Base-by-base conservation (phyloP, 163 green algal genomes). In the Scenedesmus sp. region DNA sequence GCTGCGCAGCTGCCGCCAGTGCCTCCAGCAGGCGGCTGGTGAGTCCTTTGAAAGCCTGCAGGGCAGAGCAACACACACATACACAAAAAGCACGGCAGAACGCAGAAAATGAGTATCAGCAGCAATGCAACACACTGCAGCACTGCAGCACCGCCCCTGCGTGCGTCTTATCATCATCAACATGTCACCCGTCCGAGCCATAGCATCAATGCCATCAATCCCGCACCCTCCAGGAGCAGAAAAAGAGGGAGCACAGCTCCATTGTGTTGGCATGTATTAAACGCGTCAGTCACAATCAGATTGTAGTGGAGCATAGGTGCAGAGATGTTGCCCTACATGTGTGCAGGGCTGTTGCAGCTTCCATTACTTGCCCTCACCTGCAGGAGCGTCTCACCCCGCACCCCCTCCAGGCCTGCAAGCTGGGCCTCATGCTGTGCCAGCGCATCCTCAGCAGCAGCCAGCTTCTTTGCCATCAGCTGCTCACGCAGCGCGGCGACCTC, bases 381-480 rank as follows among this genome's bases (percentile, higher is more conserved):
- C 33, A 89, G 37, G 12, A 89, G 65, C 35, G 61, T 37, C 37
- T 78, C 85, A 9, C 68, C 44, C 12, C 85, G 72, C 15, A 44
- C 85, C 35, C 22, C 43, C 68, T 83, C 10, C 44, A 89, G 68
- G 3, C 46, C 33, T 5, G 12, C 51, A 6, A 83, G 70, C 30
- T 46, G 26, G 3, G 35, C 43, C 40, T 89, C 85, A 6, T 89
- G 85, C 30, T 81, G 43, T 3, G 26, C 51, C 20, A 33, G 10
- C 7, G 49, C 30, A 30, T 61, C 85, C 68, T 89, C 85, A 81
- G 85, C 85, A 35, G n/a, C 73, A 46, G 85, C 65, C 42, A 89
- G 68, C 85, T 70, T 82, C 65, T 89, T 89, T 15, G 68, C 85
- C 85, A 89, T 81, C 85, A 89, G 46, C 68, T 72, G 61, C 68